Evolutionary conservation across 1,139 yeast species (phyloP).

Genomic region (Petasospora fabianii): DNA sequence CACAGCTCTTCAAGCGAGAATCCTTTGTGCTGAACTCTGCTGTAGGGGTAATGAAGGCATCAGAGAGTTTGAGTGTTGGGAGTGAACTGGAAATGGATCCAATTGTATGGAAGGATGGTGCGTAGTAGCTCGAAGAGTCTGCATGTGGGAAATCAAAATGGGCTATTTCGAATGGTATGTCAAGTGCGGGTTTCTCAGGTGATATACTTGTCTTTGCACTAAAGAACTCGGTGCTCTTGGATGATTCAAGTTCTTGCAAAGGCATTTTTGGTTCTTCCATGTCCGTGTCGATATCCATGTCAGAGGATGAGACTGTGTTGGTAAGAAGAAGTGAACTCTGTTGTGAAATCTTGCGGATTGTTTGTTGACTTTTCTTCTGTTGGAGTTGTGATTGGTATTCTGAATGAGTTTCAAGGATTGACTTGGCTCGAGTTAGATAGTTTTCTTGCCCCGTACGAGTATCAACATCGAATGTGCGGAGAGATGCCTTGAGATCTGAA

Average conservation of each 20-base stretch:
- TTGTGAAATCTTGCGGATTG: background rate
- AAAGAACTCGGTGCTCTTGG: slow-evolving; percentile 4
- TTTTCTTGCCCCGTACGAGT: slow-evolving; percentile 1
- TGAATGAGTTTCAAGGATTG: slow-evolving; percentile 10
- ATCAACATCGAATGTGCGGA: slow-evolving; percentile 11
- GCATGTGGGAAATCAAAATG: slow-evolving; percentile 9
- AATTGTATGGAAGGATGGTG: slow-evolving; percentile 1
- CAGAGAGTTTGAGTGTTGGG: slow-evolving; percentile 22
- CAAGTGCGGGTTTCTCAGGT: background rate
- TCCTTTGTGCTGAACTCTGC: slow-evolving; percentile 19
- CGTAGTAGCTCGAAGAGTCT: slow-evolving; percentile 1
- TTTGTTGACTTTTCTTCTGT: too few species aligned
- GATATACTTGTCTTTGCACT: slow-evolving; percentile 10
- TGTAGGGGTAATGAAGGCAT: slow-evolving; percentile 10
- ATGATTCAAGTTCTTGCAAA: too few species aligned
- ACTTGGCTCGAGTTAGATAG: slow-evolving; percentile 13
- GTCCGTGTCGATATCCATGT: background rate
- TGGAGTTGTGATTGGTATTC: background rate
- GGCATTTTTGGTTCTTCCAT: too few species aligned
- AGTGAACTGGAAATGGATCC: slow-evolving; percentile 8
- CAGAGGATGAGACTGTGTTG: background rate
- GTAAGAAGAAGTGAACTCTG: slow-evolving; percentile 5
- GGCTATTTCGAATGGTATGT: slow-evolving; percentile 1
- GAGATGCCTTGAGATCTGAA: slow-evolving; percentile 26
- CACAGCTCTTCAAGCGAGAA: slow-evolving; percentile 47